phyloP scores from a whole-genome alignment of 2,329 filamentous ascomycete species.

The Colletotrichum chrysophilum region DNA sequence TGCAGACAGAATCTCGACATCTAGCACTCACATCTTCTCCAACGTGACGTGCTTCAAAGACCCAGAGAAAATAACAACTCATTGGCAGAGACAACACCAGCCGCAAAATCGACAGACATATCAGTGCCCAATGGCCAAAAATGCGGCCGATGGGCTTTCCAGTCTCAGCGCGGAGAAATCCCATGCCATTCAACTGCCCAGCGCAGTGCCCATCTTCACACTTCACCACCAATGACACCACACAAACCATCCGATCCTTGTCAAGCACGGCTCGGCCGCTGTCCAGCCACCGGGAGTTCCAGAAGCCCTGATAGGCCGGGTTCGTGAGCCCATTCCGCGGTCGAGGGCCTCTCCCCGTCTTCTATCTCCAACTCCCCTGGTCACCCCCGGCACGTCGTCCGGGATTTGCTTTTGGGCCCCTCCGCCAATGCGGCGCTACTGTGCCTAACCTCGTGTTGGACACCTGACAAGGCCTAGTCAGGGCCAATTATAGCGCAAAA shows the following conservation, averaged over 20 bases:
- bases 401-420: slow-evolving; percentile 5
- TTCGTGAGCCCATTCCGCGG: neutral
- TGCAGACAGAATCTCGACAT: neutral
- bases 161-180: neutral
- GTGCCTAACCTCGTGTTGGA: slow-evolving; percentile 19
- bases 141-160: neutral
- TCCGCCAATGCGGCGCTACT: slow-evolving; percentile 19
- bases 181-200: neutral
- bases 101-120: neutral
- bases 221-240: neutral
- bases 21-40: neutral
- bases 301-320: slow-evolving; percentile 2
- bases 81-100: neutral
- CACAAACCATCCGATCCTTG: neutral
- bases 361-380: neutral
- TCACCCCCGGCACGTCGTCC: neutral
- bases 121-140: neutral
- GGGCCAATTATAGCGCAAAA: slow-evolving; percentile 12
- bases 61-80: neutral
- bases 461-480: neutral
- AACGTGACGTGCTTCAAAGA: neutral
- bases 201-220: neutral
- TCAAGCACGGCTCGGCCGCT: neutral
- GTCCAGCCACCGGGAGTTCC: slow-evolving; percentile 1
- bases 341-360: neutral